These are phyloP conservation scores for Epithemia pelagica DNA, from an alignment of 108 stramenopile genomes.

Conservation along the genomic window DNA sequence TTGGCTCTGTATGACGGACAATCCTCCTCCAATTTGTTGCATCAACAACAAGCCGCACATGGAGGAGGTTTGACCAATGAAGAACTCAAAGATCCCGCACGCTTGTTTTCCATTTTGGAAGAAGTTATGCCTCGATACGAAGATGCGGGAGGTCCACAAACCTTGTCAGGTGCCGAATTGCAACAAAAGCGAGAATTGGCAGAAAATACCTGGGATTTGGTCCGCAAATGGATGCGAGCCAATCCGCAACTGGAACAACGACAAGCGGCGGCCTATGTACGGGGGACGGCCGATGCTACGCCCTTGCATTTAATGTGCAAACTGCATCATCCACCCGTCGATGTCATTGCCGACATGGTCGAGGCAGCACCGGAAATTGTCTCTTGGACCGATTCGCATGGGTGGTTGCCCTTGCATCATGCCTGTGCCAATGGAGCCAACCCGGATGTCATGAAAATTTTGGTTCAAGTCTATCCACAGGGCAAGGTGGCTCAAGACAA, in stretches of 20 bases:
- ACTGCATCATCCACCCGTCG: conserved; percentile 46
- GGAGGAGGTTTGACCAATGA: too few species aligned
- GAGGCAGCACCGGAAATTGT: conserved; percentile 44
- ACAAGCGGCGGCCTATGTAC: conserved; percentile 39
- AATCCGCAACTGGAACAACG: conserved; percentile 42
- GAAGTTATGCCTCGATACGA: conserved; percentile 17
- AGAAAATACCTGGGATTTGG: conserved; percentile 51
- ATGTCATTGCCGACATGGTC: conserved; percentile 43
- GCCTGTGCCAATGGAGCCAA: conserved; percentile 70
- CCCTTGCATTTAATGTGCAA: conserved; percentile 69
- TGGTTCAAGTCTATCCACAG: conserved; percentile 54
- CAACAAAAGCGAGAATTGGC: conserved; percentile 23
- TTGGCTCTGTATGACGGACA: not conserved
- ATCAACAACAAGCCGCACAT: not conserved
- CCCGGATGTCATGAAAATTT: conserved; percentile 41
- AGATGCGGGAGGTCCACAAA: conserved; percentile 3
- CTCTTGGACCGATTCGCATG: conserved; percentile 55
- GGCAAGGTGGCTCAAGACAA: conserved; percentile 51
- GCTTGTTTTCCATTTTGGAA: conserved; percentile 42
- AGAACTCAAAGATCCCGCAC: conserved; percentile 15
- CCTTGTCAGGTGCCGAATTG: conserved; percentile 4
- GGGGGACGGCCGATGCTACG: conserved; percentile 57
- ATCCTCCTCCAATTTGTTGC: not conserved
- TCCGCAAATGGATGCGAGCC: conserved; percentile 54
- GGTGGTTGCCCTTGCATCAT: conserved; percentile 77